Evolutionary conservation across 768 basidiomycete genomes (phyloP), one percentile per base, ranked within the genome.

Genomic region (Leccinellum rugosiceps): DNA sequence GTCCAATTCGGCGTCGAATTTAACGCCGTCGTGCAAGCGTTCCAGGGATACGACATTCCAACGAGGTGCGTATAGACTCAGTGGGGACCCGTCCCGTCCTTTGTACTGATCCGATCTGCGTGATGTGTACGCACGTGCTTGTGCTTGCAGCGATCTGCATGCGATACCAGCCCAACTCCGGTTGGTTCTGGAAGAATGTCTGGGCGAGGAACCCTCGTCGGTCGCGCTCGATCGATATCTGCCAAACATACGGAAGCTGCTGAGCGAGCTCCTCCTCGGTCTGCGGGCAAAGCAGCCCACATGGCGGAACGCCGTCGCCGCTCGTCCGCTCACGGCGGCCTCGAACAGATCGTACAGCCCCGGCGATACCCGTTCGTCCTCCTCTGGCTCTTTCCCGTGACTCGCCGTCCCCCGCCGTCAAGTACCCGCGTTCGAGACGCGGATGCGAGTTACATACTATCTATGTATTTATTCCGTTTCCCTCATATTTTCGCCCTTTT

Each of bases 1-100:
- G 90, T 98, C 53, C 82, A 85, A 63, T 82, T 97, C 15, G 94
- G 93, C 45, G 88, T 89, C 66, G 88, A 94, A 63, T 95, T 97
- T 77, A 94, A 94, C 71, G 74, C 80, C 3, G 87, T 87, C 43
- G 82, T 92, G 21, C 78, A 74, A 38, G 90, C 93, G 0, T 97
- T 98, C 67, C 79, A 82, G 10, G 75, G 78, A 32, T 83, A 87
- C 63, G 79, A 82, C 41, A 91, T 98, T 60, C 81, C 87, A 58
- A 83, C 94, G 64, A 86, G 80, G 95, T 93, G 61, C 68, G 84
- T 38, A 38, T 17, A 38, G 17, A 17, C 35, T n/a, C 17, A 4
- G 17, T 75, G 38, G 9, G n/a, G 38, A n/a, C n/a, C 26, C 31
- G 38, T n/a, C 38, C 9, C 38, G n/a, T n/a, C 9, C n/a, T 41